Base-by-base conservation (phyloP, 1,284 basidiomycete species). In the Schizophyllum amplum region DNA sequence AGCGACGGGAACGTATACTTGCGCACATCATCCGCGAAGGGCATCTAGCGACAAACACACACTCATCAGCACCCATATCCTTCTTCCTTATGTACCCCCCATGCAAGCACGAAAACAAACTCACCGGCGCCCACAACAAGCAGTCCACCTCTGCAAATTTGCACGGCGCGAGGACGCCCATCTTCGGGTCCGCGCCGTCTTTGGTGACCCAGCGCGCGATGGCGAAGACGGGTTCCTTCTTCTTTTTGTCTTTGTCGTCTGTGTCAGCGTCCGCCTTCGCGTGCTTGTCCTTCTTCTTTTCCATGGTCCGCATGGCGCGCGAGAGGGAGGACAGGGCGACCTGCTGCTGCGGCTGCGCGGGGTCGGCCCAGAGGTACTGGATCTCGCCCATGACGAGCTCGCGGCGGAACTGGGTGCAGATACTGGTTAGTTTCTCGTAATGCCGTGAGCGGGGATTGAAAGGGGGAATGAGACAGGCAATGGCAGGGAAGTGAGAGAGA, bases 1-100 rank as follows among this genome's bases (percentile, higher is more conserved):
- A 98, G 77, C 0, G 92, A 92, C 0, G 89, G 84, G 68, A 98
- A 98, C 9, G 83, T 86, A 69, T 93, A 94, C 61, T 84, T 87
- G 59, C 92, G 83, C 55, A 95, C 77, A 65, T 99, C 96, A 66
- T 98, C 94, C 3, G 93, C 91, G 66, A 98, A 98, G 0, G 96
- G 96, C 77, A 97, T 84, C 88, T 95, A 65, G 5, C 61, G 58
- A 27, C 22, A 24, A 21, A 54, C 24, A 20, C 50, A 53, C 24
- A 13, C 21, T 20, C n/a, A 42, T 48, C 5, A 51, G n/a, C 21
- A 26, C 26, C 20, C 6, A 24, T 3, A 24, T n/a, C 48, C 42
- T 1, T 11, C 20, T 42, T 47, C 42, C 23, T 17, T 4, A 54
- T 24, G 49, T 6, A n/a, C n/a, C n/a, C n/a, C n/a, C n/a, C n/a